A percentile compares a stretch with the other conserved stretches of the same genome.
Evolutionary conservation across 2,329 filamentous ascomycete species (phyloP).

Genomic region (Leptographium procerum): DNA sequence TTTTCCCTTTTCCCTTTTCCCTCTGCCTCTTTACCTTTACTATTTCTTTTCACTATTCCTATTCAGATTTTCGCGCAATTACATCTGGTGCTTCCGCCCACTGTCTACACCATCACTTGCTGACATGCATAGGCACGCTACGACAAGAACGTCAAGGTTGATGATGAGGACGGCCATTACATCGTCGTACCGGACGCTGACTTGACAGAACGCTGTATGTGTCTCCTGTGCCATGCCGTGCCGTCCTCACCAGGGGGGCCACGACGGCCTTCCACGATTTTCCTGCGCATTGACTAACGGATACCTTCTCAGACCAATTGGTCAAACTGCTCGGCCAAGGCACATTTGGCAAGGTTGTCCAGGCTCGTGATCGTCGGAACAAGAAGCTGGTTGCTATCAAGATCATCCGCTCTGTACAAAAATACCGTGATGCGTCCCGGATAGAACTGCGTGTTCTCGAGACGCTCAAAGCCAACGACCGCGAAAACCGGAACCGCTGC

Average conservation of each 20-base stretch:
- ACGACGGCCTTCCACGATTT: too few species aligned
- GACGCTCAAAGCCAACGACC: conserved; percentile 84
- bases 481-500: conserved; percentile 85
- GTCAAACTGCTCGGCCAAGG: conserved; percentile 85
- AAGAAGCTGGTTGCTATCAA: conserved; percentile 84
- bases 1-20: conserved; percentile 8
- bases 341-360: conserved; percentile 96
- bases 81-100: too few species aligned
- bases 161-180: conserved; percentile 96
- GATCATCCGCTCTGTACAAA: conserved; percentile 95
- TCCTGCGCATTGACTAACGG: too few species aligned
- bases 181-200: conserved; percentile 80
- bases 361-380: conserved; percentile 70
- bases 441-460: conserved; percentile 91
- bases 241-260: too few species aligned
- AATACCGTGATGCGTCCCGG: conserved; percentile 89
- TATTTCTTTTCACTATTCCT: conserved; percentile 7
- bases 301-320: conserved; percentile 58
- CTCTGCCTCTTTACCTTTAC: too few species aligned
- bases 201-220: conserved; percentile 81
- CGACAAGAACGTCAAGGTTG: conserved; percentile 60
- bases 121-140: conserved; percentile 9
- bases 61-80: neutral
- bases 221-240: neutral
- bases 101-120: neutral